Evolutionary conservation across 768 basidiomycete genomes (phyloP).

Genomic region (Podaxis sp.): DNA sequence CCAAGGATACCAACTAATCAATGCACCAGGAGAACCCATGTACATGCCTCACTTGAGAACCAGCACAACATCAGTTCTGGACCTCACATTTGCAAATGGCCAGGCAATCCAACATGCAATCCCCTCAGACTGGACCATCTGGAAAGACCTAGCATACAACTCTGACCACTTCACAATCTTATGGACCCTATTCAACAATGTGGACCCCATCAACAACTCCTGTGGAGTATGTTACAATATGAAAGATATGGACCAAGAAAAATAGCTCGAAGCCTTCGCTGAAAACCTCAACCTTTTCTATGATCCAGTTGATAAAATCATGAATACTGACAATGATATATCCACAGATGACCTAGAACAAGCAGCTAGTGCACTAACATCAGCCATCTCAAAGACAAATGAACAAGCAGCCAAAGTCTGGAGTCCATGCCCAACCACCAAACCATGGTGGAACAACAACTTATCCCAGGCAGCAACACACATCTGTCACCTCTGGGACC

Average conservation of each 20-base stretch:
- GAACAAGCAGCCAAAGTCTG: no score
- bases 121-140: slow-evolving; percentile 22
- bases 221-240: slow-evolving; percentile 18
- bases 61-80: slow-evolving; percentile 18
- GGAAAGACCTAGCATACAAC: slow-evolving; percentile 17
- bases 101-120: slow-evolving; percentile 11
- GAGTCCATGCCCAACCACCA: no score
- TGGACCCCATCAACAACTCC: slow-evolving; percentile 19
- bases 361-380: no score
- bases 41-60: slow-evolving; percentile 11
- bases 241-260: slow-evolving; percentile 19
- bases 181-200: slow-evolving; percentile 20
- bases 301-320: background rate
- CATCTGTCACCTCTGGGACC: no score
- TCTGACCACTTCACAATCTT: slow-evolving; percentile 22
- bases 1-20: slow-evolving; percentile 17
- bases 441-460: no score
- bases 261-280: slow-evolving; percentile 19
- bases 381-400: no score
- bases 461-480: no score
- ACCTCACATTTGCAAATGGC: slow-evolving; percentile 22
- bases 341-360: background rate
- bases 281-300: background rate
- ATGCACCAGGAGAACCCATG: slow-evolving; percentile 22
- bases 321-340: background rate